Conservation (phyloP, 2,329 filamentous ascomycete species). For the Zymoseptoria tritici region DNA sequence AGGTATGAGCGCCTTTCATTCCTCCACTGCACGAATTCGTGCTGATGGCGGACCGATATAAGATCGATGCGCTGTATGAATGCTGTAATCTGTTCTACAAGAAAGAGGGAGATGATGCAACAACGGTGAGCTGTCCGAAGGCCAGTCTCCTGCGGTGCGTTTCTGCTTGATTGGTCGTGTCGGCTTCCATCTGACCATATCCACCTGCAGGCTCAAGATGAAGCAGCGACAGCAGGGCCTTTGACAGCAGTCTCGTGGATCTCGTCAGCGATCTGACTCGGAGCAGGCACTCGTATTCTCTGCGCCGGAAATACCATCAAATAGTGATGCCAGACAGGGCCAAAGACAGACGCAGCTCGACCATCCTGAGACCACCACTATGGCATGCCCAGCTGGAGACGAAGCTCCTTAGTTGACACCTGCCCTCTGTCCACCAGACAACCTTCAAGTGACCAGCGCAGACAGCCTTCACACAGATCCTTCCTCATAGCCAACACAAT, state of each 20-base stretch:
- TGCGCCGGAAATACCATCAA: too few relatives aligned
- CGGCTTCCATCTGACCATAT: not conserved
- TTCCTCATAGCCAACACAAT: not conserved
- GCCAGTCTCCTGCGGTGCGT: conserved; percentile 58
- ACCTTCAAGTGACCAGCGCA: too few relatives aligned
- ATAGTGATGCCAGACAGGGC: too few relatives aligned
- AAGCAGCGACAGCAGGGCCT: conserved; percentile 51
- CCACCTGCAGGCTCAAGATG: conserved; percentile 58
- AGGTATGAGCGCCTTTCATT: conserved; percentile 28
- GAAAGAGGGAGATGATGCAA: conserved; percentile 66
- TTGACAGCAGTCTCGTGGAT: not conserved
- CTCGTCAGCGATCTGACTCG: too few relatives aligned
- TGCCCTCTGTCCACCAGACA: too few relatives aligned
- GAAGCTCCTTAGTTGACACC: too few relatives aligned
- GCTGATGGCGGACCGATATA: conserved; percentile 24
- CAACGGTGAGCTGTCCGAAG: conserved; percentile 78
- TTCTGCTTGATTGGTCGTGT: not conserved
- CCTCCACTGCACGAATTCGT: not conserved
- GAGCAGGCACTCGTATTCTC: too few relatives aligned
- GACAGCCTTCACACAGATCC: not conserved
- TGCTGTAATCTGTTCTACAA: conserved; percentile 89
- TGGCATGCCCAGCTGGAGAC: too few relatives aligned
- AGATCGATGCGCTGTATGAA: conserved; percentile 82
- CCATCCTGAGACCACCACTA: too few relatives aligned
- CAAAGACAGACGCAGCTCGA: too few relatives aligned